Conservation (phyloP, 2,329 filamentous ascomycete genomes). For the Arachnomyces sp. region DNA sequence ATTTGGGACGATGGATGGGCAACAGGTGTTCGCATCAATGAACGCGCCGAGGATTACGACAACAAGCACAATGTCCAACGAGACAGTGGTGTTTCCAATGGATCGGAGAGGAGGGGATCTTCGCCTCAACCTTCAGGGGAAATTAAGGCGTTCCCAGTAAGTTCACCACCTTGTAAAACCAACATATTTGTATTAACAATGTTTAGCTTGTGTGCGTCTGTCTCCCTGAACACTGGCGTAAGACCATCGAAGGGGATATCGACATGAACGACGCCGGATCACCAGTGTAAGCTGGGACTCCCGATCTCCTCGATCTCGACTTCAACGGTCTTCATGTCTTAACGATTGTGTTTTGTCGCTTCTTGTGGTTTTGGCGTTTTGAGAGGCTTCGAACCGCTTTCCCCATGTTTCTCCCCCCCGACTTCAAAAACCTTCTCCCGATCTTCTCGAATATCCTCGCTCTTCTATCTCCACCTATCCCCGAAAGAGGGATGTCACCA, state of each 20-base stretch:
- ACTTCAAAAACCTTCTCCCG: conserved; percentile 1
- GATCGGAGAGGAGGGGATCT: conserved; percentile 51
- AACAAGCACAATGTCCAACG: conserved; percentile 65
- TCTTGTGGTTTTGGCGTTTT: conserved; percentile 12
- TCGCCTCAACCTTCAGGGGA: conserved; percentile 65
- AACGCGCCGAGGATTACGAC: conserved; percentile 85
- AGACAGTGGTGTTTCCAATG: conserved; percentile 87
- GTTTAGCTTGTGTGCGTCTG: conserved; percentile 76
- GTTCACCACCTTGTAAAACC: conserved; percentile 7
- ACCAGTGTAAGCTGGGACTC: conserved; percentile 10
- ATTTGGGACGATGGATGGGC: conserved; percentile 99
- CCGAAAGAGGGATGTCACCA: neutral
- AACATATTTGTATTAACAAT: conserved; percentile 5
- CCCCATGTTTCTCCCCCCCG: neutral
- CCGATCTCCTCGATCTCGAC: conserved; percentile 4
- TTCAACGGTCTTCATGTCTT: conserved; percentile 28
- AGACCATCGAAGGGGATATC: conserved; percentile 82
- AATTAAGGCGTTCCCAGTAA: conserved; percentile 84
- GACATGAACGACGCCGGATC: conserved; percentile 13
- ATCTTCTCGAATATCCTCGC: conserved; percentile 12
- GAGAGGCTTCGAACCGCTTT: neutral
- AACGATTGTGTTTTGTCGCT: conserved; percentile 26
- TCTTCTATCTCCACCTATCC: conserved; percentile 4
- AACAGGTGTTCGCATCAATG: conserved; percentile 74
- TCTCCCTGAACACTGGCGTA: conserved; percentile 89